Evolutionary conservation across 352 stramenopile species (phyloP).

Genomic region (Thraustochytrium striatum): DNA sequence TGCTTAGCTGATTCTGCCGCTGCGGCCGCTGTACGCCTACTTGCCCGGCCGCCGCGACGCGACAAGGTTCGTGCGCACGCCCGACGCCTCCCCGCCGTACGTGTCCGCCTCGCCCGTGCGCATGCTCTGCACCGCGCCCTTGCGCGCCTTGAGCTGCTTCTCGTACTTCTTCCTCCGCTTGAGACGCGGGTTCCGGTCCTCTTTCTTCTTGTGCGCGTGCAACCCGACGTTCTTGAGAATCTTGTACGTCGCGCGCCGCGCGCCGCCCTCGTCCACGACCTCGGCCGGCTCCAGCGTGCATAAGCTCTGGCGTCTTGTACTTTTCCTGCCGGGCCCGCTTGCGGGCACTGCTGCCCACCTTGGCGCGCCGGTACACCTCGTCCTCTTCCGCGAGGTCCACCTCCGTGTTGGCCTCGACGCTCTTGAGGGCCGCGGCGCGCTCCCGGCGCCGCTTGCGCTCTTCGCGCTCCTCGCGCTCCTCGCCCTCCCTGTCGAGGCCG

Average conservation of each 20-base stretch:
- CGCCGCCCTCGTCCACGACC: constrained; percentile 28
- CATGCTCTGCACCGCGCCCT: constrained; percentile 55
- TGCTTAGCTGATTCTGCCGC: no score
- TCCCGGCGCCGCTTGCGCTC: constrained; percentile 3
- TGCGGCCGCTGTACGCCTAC: no score
- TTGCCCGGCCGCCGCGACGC: constrained; percentile 34
- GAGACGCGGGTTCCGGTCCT: constrained; percentile 51
- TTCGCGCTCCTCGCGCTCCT: not conserved
- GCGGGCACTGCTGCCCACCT: not conserved
- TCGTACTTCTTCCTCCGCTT: constrained; percentile 51
- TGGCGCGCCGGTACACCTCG: constrained; percentile 26
- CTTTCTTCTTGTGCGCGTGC: constrained; percentile 54
- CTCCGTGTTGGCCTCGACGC: not conserved
- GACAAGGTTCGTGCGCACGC: constrained; percentile 62
- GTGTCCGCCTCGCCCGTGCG: constrained; percentile 67
- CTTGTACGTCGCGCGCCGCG: constrained; percentile 40
- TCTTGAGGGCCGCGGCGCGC: not conserved
- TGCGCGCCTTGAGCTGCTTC: constrained; percentile 50
- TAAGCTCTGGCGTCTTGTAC: not conserved
- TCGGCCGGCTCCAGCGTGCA: not conserved
- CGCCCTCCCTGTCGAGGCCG: not conserved
- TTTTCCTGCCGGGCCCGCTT: constrained; percentile 40
- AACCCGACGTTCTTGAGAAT: constrained; percentile 54
- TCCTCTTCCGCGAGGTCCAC: constrained; percentile 42
- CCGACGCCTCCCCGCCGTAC: constrained; percentile 77